Base-by-base conservation (phyloP, 305 asterid species). In the Plantago lanceolata region DNA sequence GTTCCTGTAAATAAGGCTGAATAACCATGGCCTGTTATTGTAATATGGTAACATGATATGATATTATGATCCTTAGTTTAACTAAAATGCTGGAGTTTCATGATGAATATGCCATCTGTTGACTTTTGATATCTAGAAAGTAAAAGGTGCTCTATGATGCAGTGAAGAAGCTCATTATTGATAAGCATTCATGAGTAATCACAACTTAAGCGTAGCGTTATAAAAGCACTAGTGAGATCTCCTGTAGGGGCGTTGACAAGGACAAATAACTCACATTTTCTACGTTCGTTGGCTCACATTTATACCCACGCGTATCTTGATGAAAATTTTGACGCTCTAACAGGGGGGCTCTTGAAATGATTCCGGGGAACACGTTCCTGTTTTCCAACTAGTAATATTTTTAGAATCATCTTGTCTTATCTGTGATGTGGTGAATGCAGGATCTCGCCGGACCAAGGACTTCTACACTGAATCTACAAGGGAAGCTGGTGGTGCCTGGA, bases 401-500 rank as follows among this genome's bases (percentile, higher is more conserved):
- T 49, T 49, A 12, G 47, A 61, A 35, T 49, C 48, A n/a, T 33
- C 51, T 26, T 57, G 43, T 60, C 49, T 67, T 64, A 61, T 64
- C 40, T 67, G 56, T 72, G 64, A 49, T 44, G 59, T 17, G 71
- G 68, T 57, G 71, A 64, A 48, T 78, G 80, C 91, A 93, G 98
- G 83, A 76, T 49, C 74, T 85, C 77, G 69, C 74, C 28, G 85
- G 90, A 67, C 49, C 68, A 26, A 66, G 60, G 68, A 85, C 95
- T 51, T 65, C 66, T 53, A 74, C 66, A 56, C 61, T 89, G 72
- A 79, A 93, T 79, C 71, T 89, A 33, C 75, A 80, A 8, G 83
- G 89, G 63, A 89, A 85, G 73, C 59, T 84, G 67, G 88, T 84
- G 66, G 87, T 93, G 77, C 96, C 98, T 69, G 98, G 98, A 75